phyloP scores from a whole-genome alignment of 2,329 filamentous ascomycete species.

The Emmonsia crescens region DNA sequence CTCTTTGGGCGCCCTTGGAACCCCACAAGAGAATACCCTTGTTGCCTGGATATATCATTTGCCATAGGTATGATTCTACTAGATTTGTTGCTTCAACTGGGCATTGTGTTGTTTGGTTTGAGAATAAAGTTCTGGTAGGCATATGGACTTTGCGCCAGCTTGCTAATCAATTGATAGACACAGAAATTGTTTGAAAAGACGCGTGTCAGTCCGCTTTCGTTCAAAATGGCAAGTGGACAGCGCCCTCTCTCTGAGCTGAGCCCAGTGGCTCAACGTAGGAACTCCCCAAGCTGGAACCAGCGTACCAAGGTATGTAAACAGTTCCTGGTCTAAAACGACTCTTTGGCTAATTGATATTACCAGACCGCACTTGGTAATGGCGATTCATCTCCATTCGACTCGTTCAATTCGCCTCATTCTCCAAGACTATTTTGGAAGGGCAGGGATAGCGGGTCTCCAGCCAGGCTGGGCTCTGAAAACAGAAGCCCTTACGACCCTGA shows the following conservation, averaged over 20 bases:
- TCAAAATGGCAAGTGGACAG: conserved; percentile 42
- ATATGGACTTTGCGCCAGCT: not conserved
- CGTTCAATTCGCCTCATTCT: conserved; percentile 53
- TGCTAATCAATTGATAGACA: not conserved
- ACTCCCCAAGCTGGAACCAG: conserved; percentile 86
- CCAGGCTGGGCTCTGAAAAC: conserved; percentile 59
- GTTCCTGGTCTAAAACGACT: conserved; percentile 12
- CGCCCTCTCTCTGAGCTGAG: conserved; percentile 83
- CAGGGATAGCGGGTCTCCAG: conserved; percentile 57
- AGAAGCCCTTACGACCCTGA: conserved; percentile 47
- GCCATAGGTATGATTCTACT: not conserved
- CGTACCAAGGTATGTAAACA: conserved; percentile 49
- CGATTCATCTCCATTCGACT: conserved; percentile 76
- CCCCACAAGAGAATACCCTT: not conserved
- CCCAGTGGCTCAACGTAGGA: conserved; percentile 72
- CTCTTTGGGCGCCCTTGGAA: not conserved
- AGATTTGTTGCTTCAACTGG: not conserved
- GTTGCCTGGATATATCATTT: not conserved
- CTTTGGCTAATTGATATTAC: conserved; percentile 5
- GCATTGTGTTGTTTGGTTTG: not conserved
- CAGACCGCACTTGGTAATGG: conserved; percentile 47
- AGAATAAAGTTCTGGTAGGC: not conserved
- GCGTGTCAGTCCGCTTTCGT: not conserved
- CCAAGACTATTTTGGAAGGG: conserved; percentile 86
- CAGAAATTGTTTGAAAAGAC: not conserved